Conservation (phyloP, 768 basidiomycete genomes). For the Serendipita vermifera region DNA sequence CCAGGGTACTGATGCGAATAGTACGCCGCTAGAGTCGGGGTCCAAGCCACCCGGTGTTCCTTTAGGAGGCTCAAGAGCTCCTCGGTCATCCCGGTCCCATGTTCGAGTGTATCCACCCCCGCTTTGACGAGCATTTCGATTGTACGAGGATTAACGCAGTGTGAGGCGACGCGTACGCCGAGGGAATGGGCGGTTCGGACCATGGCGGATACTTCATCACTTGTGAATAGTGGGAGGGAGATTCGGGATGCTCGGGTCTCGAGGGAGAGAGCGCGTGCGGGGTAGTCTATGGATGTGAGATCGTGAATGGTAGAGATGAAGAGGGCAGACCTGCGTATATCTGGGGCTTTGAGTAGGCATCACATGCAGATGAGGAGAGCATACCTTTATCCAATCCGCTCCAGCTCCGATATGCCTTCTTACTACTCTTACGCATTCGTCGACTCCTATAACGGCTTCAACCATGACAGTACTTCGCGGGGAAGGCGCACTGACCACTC, state of each 20-base stretch:
- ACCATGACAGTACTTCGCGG: background rate
- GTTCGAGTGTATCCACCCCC: slow-evolving; percentile 44
- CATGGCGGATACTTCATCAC: slow-evolving; percentile 35
- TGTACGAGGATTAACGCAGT: slow-evolving; percentile 30
- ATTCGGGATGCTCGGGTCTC: slow-evolving; percentile 28
- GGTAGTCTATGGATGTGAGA: slow-evolving; percentile 34
- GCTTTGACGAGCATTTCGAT: slow-evolving; percentile 24
- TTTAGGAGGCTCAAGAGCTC: slow-evolving; percentile 10
- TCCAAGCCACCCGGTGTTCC: slow-evolving; percentile 31
- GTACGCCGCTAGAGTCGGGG: slow-evolving; percentile 45
- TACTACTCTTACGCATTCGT: slow-evolving; percentile 42
- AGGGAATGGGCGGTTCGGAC: slow-evolving; percentile 38
- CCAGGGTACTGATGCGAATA: slow-evolving; percentile 22
- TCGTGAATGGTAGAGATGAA: background rate
- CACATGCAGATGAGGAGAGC: background rate
- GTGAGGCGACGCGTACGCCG: slow-evolving; percentile 47
- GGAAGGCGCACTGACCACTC: slow-evolving; percentile 29
- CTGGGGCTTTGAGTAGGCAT: too few species aligned
- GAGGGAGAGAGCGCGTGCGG: slow-evolving; percentile 32
- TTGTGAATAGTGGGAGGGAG: slow-evolving; percentile 34
- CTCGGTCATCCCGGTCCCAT: slow-evolving; percentile 28
- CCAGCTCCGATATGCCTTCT: slow-evolving; percentile 50
- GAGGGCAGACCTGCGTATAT: slow-evolving; percentile 36
- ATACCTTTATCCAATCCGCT: slow-evolving; percentile 58
- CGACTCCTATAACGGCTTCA: slow-evolving; percentile 18